A percentile compares a stretch with the other conserved stretches of the same genome.
Evolutionary conservation across 2,329 filamentous ascomycete species (phyloP).

Genomic region (Fusarium mundagurra): DNA sequence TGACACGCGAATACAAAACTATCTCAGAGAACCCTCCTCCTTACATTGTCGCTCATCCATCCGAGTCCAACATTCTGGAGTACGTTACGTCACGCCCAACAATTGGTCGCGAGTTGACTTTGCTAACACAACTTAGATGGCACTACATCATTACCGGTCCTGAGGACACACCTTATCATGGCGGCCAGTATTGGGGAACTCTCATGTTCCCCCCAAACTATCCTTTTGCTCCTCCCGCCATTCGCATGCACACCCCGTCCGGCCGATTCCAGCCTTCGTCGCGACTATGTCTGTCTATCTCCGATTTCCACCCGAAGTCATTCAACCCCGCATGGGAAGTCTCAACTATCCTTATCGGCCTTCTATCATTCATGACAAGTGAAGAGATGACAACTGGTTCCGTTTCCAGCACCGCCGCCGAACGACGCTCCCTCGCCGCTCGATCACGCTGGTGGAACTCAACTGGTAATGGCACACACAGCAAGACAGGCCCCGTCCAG

Average conservation of each 20-base stretch:
- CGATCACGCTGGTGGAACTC: slow-evolving; percentile 96
- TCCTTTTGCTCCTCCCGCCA: slow-evolving; percentile 94
- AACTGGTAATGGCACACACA: slow-evolving; percentile 83
- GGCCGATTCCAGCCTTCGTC: slow-evolving; percentile 95
- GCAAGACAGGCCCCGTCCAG: slow-evolving; percentile 60
- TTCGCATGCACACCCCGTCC: slow-evolving; percentile 98
- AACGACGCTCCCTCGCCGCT: slow-evolving; percentile 80
- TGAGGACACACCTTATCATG: slow-evolving; percentile 91
- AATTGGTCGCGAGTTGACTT: neutral
- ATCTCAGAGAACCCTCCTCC: slow-evolving; percentile 81
- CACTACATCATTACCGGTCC: slow-evolving; percentile 96
- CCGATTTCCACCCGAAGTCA: slow-evolving; percentile 95
- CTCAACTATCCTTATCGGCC: slow-evolving; percentile 91
- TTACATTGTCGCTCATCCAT: slow-evolving; percentile 89
- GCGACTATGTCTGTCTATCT: slow-evolving; percentile 92
- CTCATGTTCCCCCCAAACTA: slow-evolving; percentile 96
- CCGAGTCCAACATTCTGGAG: slow-evolving; percentile 92
- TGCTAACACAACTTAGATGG: slow-evolving; percentile 66
- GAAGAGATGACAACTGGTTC: slow-evolving; percentile 99
- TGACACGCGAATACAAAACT: slow-evolving; percentile 71
- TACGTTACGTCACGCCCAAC: slow-evolving; percentile 51
- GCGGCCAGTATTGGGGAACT: slow-evolving; percentile 98
- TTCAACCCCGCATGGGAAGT: slow-evolving; percentile 99
- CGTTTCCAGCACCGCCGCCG: slow-evolving; percentile 77
- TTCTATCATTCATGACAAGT: slow-evolving; percentile 97